Percentiles rank a stretch among this genome's conserved stretches.
Evolutionary conservation across 140 eudicot genomes (phyloP).

Genomic region (Bidens hawaiensis): DNA sequence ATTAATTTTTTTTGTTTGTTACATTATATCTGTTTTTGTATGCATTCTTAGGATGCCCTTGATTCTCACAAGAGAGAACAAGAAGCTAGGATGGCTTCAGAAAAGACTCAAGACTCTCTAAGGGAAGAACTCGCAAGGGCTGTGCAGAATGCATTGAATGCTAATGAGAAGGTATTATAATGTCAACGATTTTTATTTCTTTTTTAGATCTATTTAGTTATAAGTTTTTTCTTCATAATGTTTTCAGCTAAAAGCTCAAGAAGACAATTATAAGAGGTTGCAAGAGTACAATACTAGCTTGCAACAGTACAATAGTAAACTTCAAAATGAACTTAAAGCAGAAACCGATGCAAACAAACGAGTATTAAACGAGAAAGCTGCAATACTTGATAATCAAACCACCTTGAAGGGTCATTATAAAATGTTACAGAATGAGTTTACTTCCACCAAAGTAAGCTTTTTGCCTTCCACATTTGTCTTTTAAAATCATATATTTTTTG

Average conservation of each 20-base stretch:
- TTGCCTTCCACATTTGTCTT: not conserved
- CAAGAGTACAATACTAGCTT: conserved; percentile 91
- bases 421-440: conserved; percentile 72
- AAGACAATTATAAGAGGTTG: conserved; percentile 67
- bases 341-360: conserved; percentile 68
- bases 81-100: conserved; percentile 56
- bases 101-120: conserved; percentile 55
- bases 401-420: conserved; percentile 72
- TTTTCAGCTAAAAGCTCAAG: conserved; percentile 58
- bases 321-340: conserved; percentile 70
- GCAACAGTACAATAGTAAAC: conserved; percentile 82
- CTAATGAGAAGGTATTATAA: conserved; percentile 61
- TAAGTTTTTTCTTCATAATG: not conserved
- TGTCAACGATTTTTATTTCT: not conserved
- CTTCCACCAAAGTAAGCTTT: conserved; percentile 53
- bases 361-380: conserved; percentile 71
- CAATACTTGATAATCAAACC: conserved; percentile 68
- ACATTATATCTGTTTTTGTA: not conserved
- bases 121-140: conserved; percentile 53
- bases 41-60: conserved; percentile 50
- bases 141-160: conserved; percentile 43
- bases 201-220: not conserved
- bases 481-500: too few species aligned
- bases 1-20: not conserved
- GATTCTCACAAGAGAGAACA: conserved; percentile 50